Conservation (phyloP, 345 rosid species). For the Orychophragmus violaceus region DNA sequence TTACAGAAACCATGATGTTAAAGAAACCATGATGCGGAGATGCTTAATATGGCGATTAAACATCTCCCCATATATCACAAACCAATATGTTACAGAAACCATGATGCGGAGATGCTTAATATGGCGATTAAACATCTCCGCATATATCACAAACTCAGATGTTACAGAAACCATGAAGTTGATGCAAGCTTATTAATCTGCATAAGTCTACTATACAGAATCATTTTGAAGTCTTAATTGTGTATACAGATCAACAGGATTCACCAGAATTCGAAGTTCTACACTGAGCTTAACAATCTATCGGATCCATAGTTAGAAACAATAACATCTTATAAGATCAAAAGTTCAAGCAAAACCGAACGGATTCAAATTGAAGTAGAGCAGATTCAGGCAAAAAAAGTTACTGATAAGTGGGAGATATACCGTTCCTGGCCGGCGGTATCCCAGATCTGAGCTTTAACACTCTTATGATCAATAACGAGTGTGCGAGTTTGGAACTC, state of each 20-base stretch:
- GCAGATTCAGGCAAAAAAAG: too few relatives aligned
- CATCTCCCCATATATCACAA: too few relatives aligned
- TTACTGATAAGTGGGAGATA: neutral
- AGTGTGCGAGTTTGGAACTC: slow-evolving; percentile 93
- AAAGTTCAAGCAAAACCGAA: neutral
- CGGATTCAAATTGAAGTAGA: too few relatives aligned
- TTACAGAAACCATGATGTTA: too few relatives aligned
- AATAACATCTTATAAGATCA: neutral
- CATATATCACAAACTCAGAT: too few relatives aligned
- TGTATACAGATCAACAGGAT: too few relatives aligned
- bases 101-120: too few relatives aligned
- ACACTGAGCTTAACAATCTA: neutral
- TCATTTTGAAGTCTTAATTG: neutral
- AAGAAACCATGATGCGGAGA: too few relatives aligned
- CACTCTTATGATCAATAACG: slow-evolving; percentile 71
- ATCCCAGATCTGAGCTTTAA: slow-evolving; percentile 99
- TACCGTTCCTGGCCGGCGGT: slow-evolving; percentile 98
- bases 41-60: too few relatives aligned
- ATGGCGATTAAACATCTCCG: too few relatives aligned
- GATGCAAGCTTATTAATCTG: neutral
- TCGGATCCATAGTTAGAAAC: neutral
- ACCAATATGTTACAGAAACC: too few relatives aligned
- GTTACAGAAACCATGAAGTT: too few relatives aligned
- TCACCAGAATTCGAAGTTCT: neutral
- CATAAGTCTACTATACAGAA: neutral